phyloP scores from a whole-genome alignment of 257 asterid genomes.

The Solanum clarkiae region DNA sequence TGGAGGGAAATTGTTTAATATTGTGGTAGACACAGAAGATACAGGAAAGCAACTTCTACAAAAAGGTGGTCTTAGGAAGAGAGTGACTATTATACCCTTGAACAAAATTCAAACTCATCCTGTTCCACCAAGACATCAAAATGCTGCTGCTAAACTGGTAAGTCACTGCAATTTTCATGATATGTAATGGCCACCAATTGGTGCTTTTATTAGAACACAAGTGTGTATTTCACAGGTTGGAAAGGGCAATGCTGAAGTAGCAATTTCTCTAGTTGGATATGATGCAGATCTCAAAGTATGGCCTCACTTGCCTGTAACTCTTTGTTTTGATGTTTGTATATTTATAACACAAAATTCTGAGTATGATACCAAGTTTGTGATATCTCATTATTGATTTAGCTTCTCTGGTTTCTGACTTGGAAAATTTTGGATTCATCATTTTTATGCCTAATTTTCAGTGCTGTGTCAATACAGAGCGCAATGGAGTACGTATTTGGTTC shows the following conservation, averaged over 20 bases:
- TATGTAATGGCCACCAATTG: background rate
- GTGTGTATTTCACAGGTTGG: slow-evolving; percentile 58
- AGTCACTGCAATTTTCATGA: slow-evolving; percentile 4
- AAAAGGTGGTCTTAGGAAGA: slow-evolving; percentile 73
- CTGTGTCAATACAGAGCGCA: slow-evolving; percentile 58
- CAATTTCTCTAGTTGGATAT: slow-evolving; percentile 88
- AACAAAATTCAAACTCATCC: slow-evolving; percentile 76
- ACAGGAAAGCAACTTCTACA: slow-evolving; percentile 87
- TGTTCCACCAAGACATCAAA: slow-evolving; percentile 39
- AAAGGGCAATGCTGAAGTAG: slow-evolving; percentile 88
- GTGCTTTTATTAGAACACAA: background rate
- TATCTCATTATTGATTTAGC: background rate
- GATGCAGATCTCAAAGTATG: slow-evolving; percentile 74
- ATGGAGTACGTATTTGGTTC: slow-evolving; percentile 97
- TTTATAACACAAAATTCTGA: background rate
- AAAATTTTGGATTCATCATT: background rate
- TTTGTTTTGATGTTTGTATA: background rate
- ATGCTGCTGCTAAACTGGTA: slow-evolving; percentile 74
- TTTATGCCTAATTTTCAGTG: slow-evolving; percentile 3
- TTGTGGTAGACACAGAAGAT: slow-evolving; percentile 84
- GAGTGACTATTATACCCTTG: slow-evolving; percentile 90
- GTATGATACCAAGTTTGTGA: background rate
- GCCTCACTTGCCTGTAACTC: slow-evolving; percentile 1
- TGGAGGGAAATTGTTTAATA: slow-evolving; percentile 84
- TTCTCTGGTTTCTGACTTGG: background rate